Conservation (phyloP, 2,329 filamentous ascomycete genomes). For the Fusarium papillatum region DNA sequence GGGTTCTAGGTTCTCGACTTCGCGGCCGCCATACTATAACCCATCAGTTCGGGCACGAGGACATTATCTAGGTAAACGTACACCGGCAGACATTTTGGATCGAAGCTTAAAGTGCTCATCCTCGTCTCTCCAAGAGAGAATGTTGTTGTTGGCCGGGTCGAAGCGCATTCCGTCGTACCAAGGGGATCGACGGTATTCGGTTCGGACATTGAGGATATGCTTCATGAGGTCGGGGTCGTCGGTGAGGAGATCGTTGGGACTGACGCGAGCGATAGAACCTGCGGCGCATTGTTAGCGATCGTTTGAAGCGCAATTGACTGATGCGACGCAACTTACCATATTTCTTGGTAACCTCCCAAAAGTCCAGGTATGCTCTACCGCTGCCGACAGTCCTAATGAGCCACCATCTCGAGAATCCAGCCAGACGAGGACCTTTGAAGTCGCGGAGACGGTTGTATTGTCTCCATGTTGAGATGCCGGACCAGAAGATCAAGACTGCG, state of each 20-base stretch:
- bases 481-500: constrained; percentile 24
- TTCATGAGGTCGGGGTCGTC: constrained; percentile 54
- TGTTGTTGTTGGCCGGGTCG: constrained; percentile 63
- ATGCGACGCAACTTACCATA: constrained; percentile 46
- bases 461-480: constrained; percentile 29
- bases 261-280: constrained; percentile 55
- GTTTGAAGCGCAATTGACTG: not conserved
- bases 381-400: constrained; percentile 48
- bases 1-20: constrained; percentile 62
- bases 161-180: constrained; percentile 67
- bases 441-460: constrained; percentile 55
- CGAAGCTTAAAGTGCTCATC: constrained; percentile 56
- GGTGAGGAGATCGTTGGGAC: constrained; percentile 56
- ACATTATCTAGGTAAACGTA: constrained; percentile 35
- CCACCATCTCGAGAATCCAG: constrained; percentile 57
- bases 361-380: constrained; percentile 51
- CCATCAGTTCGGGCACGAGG: not conserved
- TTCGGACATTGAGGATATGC: constrained; percentile 50
- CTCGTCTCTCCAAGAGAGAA: constrained; percentile 64
- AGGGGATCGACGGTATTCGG: constrained; percentile 48
- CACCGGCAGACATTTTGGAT: constrained; percentile 65
- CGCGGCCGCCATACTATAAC: constrained; percentile 61
- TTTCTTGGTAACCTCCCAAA: constrained; percentile 51
- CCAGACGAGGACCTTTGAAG: constrained; percentile 54
- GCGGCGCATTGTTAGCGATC: not conserved